A percentile compares a stretch with the other conserved stretches of the same genome.
Conservation (phyloP, 805 yeast species). For the Wickerhamiella shivajii region DNA sequence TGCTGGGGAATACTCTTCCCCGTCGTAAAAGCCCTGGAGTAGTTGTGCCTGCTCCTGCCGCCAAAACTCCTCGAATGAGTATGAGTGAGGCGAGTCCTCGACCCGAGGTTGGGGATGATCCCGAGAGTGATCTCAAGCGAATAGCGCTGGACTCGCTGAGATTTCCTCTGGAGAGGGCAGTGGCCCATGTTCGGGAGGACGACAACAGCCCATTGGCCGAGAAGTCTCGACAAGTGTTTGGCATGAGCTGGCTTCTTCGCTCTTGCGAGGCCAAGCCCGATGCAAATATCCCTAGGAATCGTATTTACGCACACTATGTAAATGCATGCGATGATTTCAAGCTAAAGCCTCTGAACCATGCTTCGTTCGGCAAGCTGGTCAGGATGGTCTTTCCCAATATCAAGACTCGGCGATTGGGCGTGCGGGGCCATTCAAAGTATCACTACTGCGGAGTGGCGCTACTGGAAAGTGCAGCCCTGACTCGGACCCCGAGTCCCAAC, state of each 20-base stretch:
- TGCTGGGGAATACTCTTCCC: too few species aligned
- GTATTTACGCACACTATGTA: conserved; percentile 54
- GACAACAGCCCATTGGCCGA: conserved; percentile 18
- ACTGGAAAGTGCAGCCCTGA: conserved; percentile 19
- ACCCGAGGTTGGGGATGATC: too few species aligned
- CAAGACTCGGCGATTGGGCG: conserved; percentile 66
- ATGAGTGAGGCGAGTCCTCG: too few species aligned
- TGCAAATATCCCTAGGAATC: conserved; percentile 48
- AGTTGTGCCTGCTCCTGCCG: too few species aligned
- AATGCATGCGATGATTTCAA: conserved; percentile 39
- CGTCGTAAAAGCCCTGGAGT: too few species aligned
- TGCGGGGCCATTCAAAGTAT: conserved; percentile 68
- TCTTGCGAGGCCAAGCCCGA: conserved; percentile 38
- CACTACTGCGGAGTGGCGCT: conserved; percentile 67
- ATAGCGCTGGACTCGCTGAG: conserved; percentile 11
- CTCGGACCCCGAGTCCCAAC: conserved; percentile 6
- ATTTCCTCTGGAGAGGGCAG: conserved; percentile 12
- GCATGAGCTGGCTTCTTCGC: conserved; percentile 64
- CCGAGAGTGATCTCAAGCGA: conserved; percentile 9
- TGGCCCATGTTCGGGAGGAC: conserved; percentile 11
- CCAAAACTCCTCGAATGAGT: too few species aligned
- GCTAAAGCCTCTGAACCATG: conserved; percentile 52
- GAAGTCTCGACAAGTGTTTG: conserved; percentile 47
- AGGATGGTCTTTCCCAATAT: conserved; percentile 49
- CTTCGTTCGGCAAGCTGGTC: conserved; percentile 65